Conservation (phyloP, 2,329 filamentous ascomycete species). For the Neopestalotiopsis rosae region DNA sequence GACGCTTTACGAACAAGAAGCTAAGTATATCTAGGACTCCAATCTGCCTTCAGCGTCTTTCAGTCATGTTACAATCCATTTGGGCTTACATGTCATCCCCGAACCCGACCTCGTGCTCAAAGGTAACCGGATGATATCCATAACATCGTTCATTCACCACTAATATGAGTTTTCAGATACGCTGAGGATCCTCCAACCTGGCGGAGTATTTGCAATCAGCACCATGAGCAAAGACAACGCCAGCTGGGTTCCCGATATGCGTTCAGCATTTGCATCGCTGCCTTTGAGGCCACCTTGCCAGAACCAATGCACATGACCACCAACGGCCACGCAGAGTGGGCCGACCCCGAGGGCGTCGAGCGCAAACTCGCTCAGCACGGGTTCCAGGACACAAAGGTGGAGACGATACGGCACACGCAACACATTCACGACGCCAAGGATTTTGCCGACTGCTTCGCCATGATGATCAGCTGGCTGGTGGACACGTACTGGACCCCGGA, state of each 20-base stretch:
- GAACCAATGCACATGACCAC: constrained; percentile 42
- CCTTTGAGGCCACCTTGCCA: constrained; percentile 44
- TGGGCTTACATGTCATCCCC: constrained; percentile 53
- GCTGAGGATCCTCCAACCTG: constrained; percentile 44
- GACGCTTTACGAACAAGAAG: neutral
- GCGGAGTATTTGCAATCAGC: constrained; percentile 45
- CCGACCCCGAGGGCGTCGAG: constrained; percentile 44
- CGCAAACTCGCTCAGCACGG: constrained; percentile 40
- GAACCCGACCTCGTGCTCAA: constrained; percentile 42
- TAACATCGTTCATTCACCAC: neutral
- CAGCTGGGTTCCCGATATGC: constrained; percentile 44
- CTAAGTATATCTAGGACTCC: constrained; percentile 40
- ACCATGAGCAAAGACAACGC: constrained; percentile 38
- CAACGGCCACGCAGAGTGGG: constrained; percentile 45
- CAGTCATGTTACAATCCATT: constrained; percentile 51
- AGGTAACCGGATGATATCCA: constrained; percentile 30
- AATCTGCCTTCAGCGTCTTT: constrained; percentile 43
- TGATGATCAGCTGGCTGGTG: constrained; percentile 46
- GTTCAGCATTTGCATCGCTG: constrained; percentile 44
- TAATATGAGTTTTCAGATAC: constrained; percentile 35
- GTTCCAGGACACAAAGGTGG: constrained; percentile 44
- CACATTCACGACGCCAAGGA: constrained; percentile 40
- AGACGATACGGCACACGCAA: constrained; percentile 33
- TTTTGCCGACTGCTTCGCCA: constrained; percentile 39
- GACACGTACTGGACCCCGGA: constrained; percentile 47